Percentiles rank a stretch among this genome's conserved stretches.
Conservation (phyloP, 2,329 filamentous ascomycete genomes). For the Trichoderma gracile region DNA sequence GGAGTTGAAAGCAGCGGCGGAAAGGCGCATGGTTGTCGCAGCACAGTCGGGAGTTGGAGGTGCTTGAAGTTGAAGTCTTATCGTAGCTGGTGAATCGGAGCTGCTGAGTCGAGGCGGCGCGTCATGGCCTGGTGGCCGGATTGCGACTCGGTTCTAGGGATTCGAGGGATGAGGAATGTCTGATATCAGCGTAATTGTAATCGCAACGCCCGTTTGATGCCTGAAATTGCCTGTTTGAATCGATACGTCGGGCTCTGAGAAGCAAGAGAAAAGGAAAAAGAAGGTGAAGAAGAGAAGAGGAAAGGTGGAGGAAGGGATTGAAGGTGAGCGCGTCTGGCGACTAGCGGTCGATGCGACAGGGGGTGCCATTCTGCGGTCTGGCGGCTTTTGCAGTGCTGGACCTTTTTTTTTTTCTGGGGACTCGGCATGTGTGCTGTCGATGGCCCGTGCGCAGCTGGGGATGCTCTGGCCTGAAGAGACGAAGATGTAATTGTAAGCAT, state of each 20-base stretch:
- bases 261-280: not conserved
- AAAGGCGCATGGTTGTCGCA: constrained; percentile 19
- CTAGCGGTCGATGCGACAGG: constrained; percentile 17
- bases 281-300: not conserved
- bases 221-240: not conserved
- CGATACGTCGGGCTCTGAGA: constrained; percentile 1
- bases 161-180: not conserved
- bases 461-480: too few relatives aligned
- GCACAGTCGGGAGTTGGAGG: not conserved
- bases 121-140: constrained; percentile 18
- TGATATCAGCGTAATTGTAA: not conserved
- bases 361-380: not conserved
- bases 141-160: not conserved
- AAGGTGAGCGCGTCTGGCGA: constrained; percentile 20
- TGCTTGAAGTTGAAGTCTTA: not conserved
- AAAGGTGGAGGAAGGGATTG: not conserved
- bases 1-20: not conserved
- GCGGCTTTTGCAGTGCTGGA: not conserved
- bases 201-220: not conserved
- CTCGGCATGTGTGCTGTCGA: constrained; percentile 2
- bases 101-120: constrained; percentile 20
- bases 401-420: not conserved
- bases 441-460: not conserved
- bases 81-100: constrained; percentile 1
- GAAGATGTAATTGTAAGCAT: too few relatives aligned